Base-by-base conservation (phyloP, 768 basidiomycete species). In the Boletellus ananas region DNA sequence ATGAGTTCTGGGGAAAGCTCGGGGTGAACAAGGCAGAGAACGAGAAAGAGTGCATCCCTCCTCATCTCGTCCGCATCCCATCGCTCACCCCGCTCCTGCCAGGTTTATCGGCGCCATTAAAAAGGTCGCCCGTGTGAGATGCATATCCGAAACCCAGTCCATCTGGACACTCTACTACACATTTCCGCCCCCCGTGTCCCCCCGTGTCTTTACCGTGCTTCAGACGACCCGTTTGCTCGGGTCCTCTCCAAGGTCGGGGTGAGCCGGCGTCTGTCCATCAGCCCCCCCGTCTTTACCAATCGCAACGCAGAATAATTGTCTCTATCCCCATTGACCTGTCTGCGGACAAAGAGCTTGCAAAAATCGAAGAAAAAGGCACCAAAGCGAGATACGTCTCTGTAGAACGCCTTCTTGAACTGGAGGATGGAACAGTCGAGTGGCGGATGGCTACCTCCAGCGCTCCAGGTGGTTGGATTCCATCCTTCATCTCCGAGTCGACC, bases 401-500 rank as follows among this genome's bases (percentile, higher is more conserved):
- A 4, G 89, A 90, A 66, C 75, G 77, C 27, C 58, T 91, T 45
- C 65, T 70, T 37, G 84, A 85, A 64, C 75, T 83, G 35, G 78
- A 78, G 17, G 70, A 79, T 52, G 88, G 84, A 43, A 77, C 67
- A 42, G 78, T 80, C 12, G 86, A 89, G 65, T 90, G 87, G 87
- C 74, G 79, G 35, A 88, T 90, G 87, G 87, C 87, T 3, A 87
- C 85, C 2, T 83, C 84, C 21, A 84, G 83, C 57, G 80, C 78
- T 3, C 79, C 85, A 12, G 86, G 85, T 21, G 88, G 88, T 20
- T 75, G 64, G 45, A 83, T 90, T 38, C 87, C 87, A 1, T 68
- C 71, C 14, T 86, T 84, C 54, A 49, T 90, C 51, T 77, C 77
- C 4, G 84, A 88, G 54, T 72, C 66, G 50, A 76, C 74, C 27